Percentiles rank a stretch among this genome's conserved stretches.
Conservation (phyloP, 1,284 basidiomycete genomes). For the Cutaneotrichosporon sp. region DNA sequence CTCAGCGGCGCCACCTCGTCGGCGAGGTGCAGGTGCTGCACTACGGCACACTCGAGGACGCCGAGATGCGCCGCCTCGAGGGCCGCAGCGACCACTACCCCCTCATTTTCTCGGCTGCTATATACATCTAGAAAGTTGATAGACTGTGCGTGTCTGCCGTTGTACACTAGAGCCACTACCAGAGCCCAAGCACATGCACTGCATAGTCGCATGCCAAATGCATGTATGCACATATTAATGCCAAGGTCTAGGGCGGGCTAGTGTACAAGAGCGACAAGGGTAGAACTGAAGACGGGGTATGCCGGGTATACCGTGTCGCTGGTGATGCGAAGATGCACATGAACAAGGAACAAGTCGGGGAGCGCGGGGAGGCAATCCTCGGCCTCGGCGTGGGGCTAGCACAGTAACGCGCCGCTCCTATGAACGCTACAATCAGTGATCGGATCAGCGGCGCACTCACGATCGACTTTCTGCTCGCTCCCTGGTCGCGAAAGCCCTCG, state of each 20-base stretch:
- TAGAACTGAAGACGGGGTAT: neutral
- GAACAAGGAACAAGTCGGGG: neutral
- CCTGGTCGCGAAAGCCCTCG: constrained; percentile 33
- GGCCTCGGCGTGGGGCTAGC: neutral
- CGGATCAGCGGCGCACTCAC: neutral
- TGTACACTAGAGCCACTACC: neutral
- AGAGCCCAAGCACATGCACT: neutral
- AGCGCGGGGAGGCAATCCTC: neutral
- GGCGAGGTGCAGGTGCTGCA: constrained; percentile 53
- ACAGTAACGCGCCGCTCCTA: neutral
- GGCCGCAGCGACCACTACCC: constrained; percentile 53
- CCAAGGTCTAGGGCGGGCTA: neutral
- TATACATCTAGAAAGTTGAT: constrained; percentile 36
- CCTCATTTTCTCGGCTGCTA: constrained; percentile 50
- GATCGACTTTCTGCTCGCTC: neutral
- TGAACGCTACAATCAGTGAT: constrained; percentile 7
- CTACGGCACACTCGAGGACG: constrained; percentile 54
- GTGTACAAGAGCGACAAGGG: neutral
- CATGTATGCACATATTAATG: constrained; percentile 6
- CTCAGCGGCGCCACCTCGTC: constrained; percentile 30
- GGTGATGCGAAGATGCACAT: neutral
- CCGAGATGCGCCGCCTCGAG: constrained; percentile 51
- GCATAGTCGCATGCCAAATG: neutral
- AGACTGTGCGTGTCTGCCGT: neutral
- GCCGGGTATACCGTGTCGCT: neutral